Percentiles rank a stretch among this genome's conserved stretches.
Conservation (phyloP, 768 basidiomycete species). For the Collybia nuda region DNA sequence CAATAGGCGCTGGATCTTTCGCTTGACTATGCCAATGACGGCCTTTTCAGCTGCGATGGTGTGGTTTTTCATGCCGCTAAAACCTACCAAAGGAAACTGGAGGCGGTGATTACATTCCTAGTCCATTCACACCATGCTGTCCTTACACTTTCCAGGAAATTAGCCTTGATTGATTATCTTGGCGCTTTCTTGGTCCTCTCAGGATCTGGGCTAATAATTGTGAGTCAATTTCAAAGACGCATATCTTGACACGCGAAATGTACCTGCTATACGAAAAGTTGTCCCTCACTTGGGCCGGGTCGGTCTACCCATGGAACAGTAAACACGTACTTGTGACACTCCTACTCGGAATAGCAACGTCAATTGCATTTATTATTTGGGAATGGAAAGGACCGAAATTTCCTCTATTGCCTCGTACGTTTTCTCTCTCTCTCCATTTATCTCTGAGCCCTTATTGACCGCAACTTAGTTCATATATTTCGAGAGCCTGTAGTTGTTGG, state of each 20-base stretch:
- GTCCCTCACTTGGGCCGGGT: constrained; percentile 43
- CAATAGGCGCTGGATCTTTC: constrained; percentile 48
- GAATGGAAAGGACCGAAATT: constrained; percentile 54
- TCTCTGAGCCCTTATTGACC: no score
- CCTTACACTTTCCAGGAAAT: constrained; percentile 32
- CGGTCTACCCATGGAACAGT: constrained; percentile 52
- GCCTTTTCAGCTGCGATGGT: constrained; percentile 41
- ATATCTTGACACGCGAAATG: background rate
- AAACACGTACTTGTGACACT: constrained; percentile 48
- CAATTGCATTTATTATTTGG: constrained; percentile 47
- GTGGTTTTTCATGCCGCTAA: constrained; percentile 50
- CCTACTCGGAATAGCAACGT: constrained; percentile 35
- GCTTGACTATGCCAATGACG: constrained; percentile 50
- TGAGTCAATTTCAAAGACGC: constrained; percentile 12
- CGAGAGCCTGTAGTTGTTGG: constrained; percentile 46
- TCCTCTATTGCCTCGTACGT: constrained; percentile 52
- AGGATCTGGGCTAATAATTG: constrained; percentile 50
- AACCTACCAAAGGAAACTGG: constrained; percentile 47
- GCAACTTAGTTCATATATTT: constrained; percentile 48
- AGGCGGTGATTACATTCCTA: constrained; percentile 22
- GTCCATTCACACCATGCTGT: background rate
- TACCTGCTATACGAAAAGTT: constrained; percentile 4
- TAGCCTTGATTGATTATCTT: constrained; percentile 48
- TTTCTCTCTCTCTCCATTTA: background rate
- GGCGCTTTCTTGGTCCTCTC: constrained; percentile 46